A percentile compares a stretch with the other conserved stretches of the same genome.
Conservation (phyloP, 192 early-diverging fungal genomes). For the Backusella circina region DNA sequence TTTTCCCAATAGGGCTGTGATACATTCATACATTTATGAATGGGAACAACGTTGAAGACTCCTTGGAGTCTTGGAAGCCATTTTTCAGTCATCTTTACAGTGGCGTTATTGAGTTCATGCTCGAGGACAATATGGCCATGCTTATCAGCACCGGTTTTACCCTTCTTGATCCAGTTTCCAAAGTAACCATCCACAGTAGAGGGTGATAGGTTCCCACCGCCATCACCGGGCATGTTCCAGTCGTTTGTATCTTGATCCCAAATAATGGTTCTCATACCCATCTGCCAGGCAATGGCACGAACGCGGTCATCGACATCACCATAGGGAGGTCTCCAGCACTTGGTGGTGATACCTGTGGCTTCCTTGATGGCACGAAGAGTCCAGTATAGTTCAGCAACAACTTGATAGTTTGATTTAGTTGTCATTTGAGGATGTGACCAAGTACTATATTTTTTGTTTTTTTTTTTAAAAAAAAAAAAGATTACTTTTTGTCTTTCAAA, state of each 20-base stretch:
- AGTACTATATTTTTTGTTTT: no score
- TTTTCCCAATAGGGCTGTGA: constrained; percentile 41
- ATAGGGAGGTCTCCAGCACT: constrained; percentile 52
- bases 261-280: constrained; percentile 39
- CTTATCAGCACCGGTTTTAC: constrained; percentile 13
- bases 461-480: no score
- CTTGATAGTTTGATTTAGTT: constrained; percentile 45
- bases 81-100: constrained; percentile 37
- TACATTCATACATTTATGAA: constrained; percentile 32
- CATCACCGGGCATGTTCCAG: constrained; percentile 26
- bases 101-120: constrained; percentile 40
- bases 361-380: constrained; percentile 44
- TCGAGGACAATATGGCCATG: constrained; percentile 34
- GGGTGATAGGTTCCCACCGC: constrained; percentile 22
- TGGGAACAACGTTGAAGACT: constrained; percentile 30
- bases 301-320: constrained; percentile 59
- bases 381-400: constrained; percentile 61
- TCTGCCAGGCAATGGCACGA: constrained; percentile 45
- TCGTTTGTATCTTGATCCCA: constrained; percentile 35
- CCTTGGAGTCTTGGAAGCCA: constrained; percentile 39
- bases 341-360: constrained; percentile 38
- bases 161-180: constrained; percentile 21
- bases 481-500: no score
- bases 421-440: constrained; percentile 57
- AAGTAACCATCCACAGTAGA: constrained; percentile 29